Evolutionary conservation across 495 filamentous ascomycete genomes (phyloP).

Genomic region (Penicillium diatomitis): DNA sequence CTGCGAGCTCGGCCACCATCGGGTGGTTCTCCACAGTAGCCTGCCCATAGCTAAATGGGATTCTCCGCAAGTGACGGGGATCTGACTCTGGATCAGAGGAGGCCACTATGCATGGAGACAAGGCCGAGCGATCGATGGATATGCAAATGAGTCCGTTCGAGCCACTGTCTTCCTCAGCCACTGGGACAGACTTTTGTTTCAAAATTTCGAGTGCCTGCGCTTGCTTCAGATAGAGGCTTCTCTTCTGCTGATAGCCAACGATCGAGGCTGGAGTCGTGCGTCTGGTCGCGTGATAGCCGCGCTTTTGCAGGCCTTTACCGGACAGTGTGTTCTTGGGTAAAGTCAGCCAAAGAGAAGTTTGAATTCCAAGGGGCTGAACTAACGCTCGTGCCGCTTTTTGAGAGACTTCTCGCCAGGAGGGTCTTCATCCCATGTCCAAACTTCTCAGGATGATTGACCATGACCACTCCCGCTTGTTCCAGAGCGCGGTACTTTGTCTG

Average conservation of each 20-base stretch:
- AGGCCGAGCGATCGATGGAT: constrained; percentile 53
- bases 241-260: constrained; percentile 28
- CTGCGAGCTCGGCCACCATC: constrained; percentile 32
- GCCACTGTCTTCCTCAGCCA: constrained; percentile 28
- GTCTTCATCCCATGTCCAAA: constrained; percentile 66
- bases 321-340: not conserved
- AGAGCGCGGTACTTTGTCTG: constrained; percentile 58
- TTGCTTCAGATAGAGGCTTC: constrained; percentile 51
- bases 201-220: constrained; percentile 53
- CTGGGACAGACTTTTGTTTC: constrained; percentile 38
- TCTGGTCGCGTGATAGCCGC: constrained; percentile 45
- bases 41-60: constrained; percentile 52
- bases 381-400: constrained; percentile 17
- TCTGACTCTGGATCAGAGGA: constrained; percentile 39
- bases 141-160: constrained; percentile 48
- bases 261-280: constrained; percentile 11
- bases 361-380: constrained; percentile 14
- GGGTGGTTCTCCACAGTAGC: constrained; percentile 19
- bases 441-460: constrained; percentile 73
- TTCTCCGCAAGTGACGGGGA: constrained; percentile 34
- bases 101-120: constrained; percentile 59
- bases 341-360: not conserved
- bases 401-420: constrained; percentile 32
- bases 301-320: constrained; percentile 23
- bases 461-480: constrained; percentile 59